Conservation (phyloP, 352 stramenopile genomes). For the Aphanomyces euteiches region DNA sequence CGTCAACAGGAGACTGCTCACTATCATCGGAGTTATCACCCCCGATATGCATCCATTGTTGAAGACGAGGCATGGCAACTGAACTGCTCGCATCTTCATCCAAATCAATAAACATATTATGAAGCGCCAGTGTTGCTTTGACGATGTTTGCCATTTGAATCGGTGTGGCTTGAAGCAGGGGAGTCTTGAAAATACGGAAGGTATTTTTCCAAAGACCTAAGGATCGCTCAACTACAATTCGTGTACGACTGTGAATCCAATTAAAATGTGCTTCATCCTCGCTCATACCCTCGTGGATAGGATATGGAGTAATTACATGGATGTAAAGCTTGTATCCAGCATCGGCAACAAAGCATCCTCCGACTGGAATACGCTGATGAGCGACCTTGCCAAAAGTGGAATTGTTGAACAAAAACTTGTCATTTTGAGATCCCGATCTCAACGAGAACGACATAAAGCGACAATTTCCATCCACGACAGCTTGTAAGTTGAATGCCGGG, state of each 20-base stretch:
- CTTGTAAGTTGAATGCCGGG: neutral
- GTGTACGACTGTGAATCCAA: slow-evolving; percentile 1
- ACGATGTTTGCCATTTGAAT: neutral
- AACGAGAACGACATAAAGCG: slow-evolving; percentile 1
- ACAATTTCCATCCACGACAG: neutral
- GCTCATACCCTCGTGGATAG: neutral
- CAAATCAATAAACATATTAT: slow-evolving; percentile 1
- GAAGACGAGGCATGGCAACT: neutral
- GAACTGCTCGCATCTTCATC: neutral
- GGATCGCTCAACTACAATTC: neutral
- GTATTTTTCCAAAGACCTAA: neutral
- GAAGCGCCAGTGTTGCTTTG: neutral
- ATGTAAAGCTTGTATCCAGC: neutral
- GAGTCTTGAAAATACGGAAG: slow-evolving; percentile 1
- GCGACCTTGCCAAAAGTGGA: neutral
- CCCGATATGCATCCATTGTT: neutral
- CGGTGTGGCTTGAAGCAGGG: neutral
- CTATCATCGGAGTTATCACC: neutral
- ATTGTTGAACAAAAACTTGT: slow-evolving; percentile 2
- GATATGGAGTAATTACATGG: neutral
- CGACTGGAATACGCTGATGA: neutral
- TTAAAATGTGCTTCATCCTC: neutral
- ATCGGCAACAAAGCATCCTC: neutral
- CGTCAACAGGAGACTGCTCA: neutral
- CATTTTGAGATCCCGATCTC: slow-evolving; percentile 5